Evolutionary conservation across 2,329 filamentous ascomycete species (phyloP).

Genomic region (Blumeriella jaapii): DNA sequence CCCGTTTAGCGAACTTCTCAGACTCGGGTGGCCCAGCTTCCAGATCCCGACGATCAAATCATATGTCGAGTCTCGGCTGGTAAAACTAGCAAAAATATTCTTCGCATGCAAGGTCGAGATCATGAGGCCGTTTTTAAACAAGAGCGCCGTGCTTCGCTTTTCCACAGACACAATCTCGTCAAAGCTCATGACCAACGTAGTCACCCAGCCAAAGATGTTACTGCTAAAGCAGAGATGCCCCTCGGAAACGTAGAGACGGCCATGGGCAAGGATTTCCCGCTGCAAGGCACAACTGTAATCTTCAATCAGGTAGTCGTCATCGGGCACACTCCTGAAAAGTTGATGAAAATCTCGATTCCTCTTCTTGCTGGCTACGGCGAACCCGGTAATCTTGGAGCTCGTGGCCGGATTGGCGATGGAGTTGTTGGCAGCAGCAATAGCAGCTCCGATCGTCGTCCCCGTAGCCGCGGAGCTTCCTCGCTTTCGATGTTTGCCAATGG

Average conservation of each 20-base stretch:
- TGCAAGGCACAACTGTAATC: constrained; percentile 97
- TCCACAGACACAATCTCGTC: constrained; percentile 96
- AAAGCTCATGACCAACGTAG: constrained; percentile 94
- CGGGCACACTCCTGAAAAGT: constrained; percentile 90
- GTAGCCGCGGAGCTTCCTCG: constrained; percentile 68
- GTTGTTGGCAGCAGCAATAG: constrained; percentile 57
- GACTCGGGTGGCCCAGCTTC: constrained; percentile 88
- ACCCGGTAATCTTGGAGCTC: constrained; percentile 75
- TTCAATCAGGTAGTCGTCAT: constrained; percentile 96
- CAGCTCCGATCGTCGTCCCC: constrained; percentile 51
- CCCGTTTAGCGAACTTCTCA: constrained; percentile 85
- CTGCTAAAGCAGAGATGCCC: constrained; percentile 97
- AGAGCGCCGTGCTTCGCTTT: constrained; percentile 86
- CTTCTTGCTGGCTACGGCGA: constrained; percentile 92
- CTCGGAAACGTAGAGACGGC: constrained; percentile 90
- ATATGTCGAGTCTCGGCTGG: constrained; percentile 90
- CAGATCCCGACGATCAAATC: constrained; percentile 96
- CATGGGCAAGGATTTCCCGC: constrained; percentile 88
- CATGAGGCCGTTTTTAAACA: constrained; percentile 96
- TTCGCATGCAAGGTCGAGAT: constrained; percentile 92
- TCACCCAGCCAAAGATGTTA: constrained; percentile 97
- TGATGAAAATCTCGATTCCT: constrained; percentile 91
- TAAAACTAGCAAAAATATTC: constrained; percentile 90
- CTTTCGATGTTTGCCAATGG: constrained; percentile 50
- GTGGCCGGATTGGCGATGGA: constrained; percentile 52